Conservation (phyloP, 139 green algal genomes). For the Closterium sp. region DNA sequence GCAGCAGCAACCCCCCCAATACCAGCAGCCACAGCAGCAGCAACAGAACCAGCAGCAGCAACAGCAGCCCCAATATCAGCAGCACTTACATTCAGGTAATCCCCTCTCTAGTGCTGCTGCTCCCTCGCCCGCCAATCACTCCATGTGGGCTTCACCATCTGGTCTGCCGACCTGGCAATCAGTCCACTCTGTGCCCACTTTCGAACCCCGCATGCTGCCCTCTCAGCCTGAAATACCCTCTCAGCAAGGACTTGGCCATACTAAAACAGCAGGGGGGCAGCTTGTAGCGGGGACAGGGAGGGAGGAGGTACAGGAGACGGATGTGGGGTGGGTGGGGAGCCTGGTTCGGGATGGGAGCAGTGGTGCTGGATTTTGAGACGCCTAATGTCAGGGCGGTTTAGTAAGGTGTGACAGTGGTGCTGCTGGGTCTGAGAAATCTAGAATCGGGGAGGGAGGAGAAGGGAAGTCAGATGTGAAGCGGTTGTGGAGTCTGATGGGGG, state of each 20-base stretch:
- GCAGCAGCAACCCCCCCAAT: neutral
- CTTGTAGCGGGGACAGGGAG: neutral
- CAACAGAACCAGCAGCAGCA: neutral
- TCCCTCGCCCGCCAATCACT: neutral
- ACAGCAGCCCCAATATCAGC: neutral
- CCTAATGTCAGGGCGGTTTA: neutral
- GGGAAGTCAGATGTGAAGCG: neutral
- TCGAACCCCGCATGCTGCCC: neutral
- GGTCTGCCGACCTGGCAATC: neutral
- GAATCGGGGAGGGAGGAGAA: neutral
- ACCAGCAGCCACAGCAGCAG: neutral
- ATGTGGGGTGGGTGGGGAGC: neutral
- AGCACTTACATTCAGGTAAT: neutral
- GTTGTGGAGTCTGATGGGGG: neutral
- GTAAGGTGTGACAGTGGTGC: neutral
- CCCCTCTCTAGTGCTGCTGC: neutral
- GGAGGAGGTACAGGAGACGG: neutral
- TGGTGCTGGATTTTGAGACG: neutral
- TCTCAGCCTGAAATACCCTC: neutral
- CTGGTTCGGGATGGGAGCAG: neutral
- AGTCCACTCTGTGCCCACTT: neutral
- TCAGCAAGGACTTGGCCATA: neutral
- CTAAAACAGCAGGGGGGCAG: neutral
- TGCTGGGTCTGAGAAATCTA: neutral
- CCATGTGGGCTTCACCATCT: neutral